Percentiles rank a stretch among this genome's conserved stretches.
Evolutionary conservation across 352 stramenopile species (phyloP).

Genomic region (Albugo laibachii): DNA sequence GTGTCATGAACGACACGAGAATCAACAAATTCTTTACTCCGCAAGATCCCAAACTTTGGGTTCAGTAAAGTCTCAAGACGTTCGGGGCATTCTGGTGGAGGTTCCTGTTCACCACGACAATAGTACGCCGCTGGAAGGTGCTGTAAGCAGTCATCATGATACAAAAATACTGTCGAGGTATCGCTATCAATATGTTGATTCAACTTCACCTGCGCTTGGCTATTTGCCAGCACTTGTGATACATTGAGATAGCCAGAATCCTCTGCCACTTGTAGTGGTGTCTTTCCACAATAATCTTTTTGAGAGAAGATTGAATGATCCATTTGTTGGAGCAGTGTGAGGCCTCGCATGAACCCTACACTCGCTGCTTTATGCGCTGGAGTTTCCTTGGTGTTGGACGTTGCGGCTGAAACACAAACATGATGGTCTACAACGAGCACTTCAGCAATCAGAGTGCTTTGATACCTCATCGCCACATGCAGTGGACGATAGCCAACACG

Average conservation of each 20-base stretch:
- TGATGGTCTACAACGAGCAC: conserved; percentile 7
- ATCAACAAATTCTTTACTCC: conserved; percentile 41
- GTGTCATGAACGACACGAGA: conserved; percentile 36
- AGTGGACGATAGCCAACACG: conserved; percentile 31
- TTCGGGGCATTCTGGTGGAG: conserved; percentile 80
- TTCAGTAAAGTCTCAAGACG: conserved; percentile 76
- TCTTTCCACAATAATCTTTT: conserved; percentile 25
- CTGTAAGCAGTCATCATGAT: conserved; percentile 44
- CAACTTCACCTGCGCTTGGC: neutral
- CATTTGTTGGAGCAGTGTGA: conserved; percentile 23
- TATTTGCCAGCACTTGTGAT: too few relatives aligned
- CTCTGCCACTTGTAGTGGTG: conserved; percentile 23
- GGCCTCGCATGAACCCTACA: conserved; percentile 18
- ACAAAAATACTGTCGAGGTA: conserved; percentile 27
- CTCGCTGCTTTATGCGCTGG: conserved; percentile 44
- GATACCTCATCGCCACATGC: conserved; percentile 8
- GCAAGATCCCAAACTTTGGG: conserved; percentile 42
- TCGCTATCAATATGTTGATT: conserved; percentile 1
- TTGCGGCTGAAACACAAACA: conserved; percentile 25
- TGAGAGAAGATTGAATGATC: conserved; percentile 13
- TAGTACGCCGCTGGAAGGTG: conserved; percentile 64
- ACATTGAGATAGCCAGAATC: conserved; percentile 13
- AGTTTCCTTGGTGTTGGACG: conserved; percentile 27
- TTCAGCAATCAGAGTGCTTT: conserved; percentile 21
- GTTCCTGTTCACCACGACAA: conserved; percentile 33